Base-by-base conservation (phyloP, 371 early-diverging fungal species). In the Mucor racemosus region DNA sequence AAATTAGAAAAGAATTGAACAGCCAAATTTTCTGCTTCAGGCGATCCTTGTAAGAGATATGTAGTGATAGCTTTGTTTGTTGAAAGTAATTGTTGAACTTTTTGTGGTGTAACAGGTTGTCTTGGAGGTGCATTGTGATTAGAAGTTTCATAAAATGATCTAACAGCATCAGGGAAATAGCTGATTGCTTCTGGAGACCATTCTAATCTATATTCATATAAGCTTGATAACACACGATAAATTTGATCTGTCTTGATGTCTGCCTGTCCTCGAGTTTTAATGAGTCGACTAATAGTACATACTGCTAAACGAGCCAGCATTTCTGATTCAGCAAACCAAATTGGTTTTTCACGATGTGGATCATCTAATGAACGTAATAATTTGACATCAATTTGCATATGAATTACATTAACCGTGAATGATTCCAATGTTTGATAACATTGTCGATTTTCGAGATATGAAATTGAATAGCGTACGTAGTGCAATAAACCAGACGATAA, bases 321-420 rank as follows among this genome's bases (percentile, higher is more conserved):
- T 66, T 90, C 90, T 0, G 88, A 88, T 64, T 89, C 90, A 9
- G 82, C 82, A 72, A 90, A 90, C 89, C 88, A 89, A 31, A 80
- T 84, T 0, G 80, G 79, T 21, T 84, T 84, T 19, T 90, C 90
- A 7, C 90, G 77, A 41, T 81, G 84, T 9, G 82, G 80, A 59
- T 88, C 90, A 54, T 84, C 86, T 19, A 90, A 63, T 0, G 88
- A 86, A 35, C 84, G 76, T 39, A 90, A 61, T 15, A 90, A 65
- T 57, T 88, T 88, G 33, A 81, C 84, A 59, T 88, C 86, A 31
- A 80, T 79, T 71, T 90, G 90, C 69, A 87, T 83, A 40, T 84
- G 76, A 57, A 90, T 85, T 11, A 87, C 53, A 54, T 89, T 88
- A 36, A 88, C 67, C 21, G 87, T 83, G 78, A 91, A 88, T 62